Evolutionary conservation across 208 protist genomes (phyloP).

Genomic region (Trypanosoma boissoni): DNA sequence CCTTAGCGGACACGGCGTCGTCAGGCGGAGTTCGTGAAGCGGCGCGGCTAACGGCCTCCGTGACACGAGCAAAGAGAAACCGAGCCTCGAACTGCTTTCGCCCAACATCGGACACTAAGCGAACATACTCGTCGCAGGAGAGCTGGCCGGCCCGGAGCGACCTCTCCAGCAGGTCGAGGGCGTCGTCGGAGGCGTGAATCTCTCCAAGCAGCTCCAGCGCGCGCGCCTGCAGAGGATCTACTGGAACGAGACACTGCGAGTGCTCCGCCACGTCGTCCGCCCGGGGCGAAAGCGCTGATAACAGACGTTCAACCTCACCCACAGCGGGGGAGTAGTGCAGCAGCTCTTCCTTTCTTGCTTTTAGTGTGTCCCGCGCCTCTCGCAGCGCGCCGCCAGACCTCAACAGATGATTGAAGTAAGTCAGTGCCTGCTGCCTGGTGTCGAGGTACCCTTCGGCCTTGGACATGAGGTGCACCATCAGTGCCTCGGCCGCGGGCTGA

Average conservation of each 20-base stretch:
- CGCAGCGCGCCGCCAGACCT: conserved; percentile 45
- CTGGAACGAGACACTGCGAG: conserved; percentile 47
- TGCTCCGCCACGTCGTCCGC: conserved; percentile 60
- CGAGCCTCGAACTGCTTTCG: conserved; percentile 73
- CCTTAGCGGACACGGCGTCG: no score
- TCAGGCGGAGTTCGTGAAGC: neutral
- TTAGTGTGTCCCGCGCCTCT: conserved; percentile 43
- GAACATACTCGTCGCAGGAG: conserved; percentile 78
- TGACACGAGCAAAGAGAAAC: conserved; percentile 54
- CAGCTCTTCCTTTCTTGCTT: conserved; percentile 43
- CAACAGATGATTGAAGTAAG: conserved; percentile 44
- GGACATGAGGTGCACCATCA: conserved; percentile 68
- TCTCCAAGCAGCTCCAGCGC: conserved; percentile 70
- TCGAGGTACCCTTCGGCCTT: conserved; percentile 67
- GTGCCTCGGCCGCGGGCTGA: conserved; percentile 56
- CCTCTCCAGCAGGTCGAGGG: conserved; percentile 59
- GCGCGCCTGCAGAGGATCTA: conserved; percentile 48
- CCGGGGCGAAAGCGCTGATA: conserved; percentile 33
- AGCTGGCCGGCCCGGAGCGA: conserved; percentile 54
- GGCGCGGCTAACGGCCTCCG: conserved; percentile 4
- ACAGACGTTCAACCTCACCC: conserved; percentile 39
- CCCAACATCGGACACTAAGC: conserved; percentile 65
- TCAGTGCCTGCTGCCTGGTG: conserved; percentile 44
- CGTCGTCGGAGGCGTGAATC: conserved; percentile 71
- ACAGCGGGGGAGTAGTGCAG: conserved; percentile 48